Base-by-base conservation (phyloP, 768 basidiomycete species). In the Rubroboletus satanas region DNA sequence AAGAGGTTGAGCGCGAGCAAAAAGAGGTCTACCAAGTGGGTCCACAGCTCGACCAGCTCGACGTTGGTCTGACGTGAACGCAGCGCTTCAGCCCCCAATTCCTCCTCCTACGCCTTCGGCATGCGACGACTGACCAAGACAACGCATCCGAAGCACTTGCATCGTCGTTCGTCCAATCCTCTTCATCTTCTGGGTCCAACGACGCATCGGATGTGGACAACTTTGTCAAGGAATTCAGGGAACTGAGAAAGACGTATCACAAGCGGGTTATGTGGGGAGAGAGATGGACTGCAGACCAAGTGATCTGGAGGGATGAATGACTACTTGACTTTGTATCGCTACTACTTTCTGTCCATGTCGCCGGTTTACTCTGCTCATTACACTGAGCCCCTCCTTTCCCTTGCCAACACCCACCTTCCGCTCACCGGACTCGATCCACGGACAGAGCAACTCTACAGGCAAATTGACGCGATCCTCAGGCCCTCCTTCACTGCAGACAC, bases 201-300 rank as follows among this genome's bases (percentile, higher is more conserved):
- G 67, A 71, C 42, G 58, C 68, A 56, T 49, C 59, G 49, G 89
- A 90, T 33, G 80, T 94, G 23, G 94, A 97, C 55, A 83, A 87
- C 42, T 98, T 98, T 60, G 82, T 97, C 49, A 85, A 77, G 62
- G 84, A 92, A 62, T 97, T 95, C 74, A 91, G 87, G 65, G 92
- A 93, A 49, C 69, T 84, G 38, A 75, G 96, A 60, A 95, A 92
- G 73, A 78, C 80, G n/a, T 98, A 93, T 71, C 95, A 98, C 70
- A 97, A 96, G 72, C 79, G 95, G 17, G 85, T 85, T 2, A 85
- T 96, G 67, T 97, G 92, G 90, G 83, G 84, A 17, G 90, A 93
- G 66, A 78, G 87, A 61, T 98, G 95, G 93, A 77, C 84, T 1
- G 79, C 81, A 33, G 91, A 90, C 2, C 86, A 92, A 61, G 93